Conservation (phyloP, 2,329 filamentous ascomycete species). For the Alternaria infectoria region DNA sequence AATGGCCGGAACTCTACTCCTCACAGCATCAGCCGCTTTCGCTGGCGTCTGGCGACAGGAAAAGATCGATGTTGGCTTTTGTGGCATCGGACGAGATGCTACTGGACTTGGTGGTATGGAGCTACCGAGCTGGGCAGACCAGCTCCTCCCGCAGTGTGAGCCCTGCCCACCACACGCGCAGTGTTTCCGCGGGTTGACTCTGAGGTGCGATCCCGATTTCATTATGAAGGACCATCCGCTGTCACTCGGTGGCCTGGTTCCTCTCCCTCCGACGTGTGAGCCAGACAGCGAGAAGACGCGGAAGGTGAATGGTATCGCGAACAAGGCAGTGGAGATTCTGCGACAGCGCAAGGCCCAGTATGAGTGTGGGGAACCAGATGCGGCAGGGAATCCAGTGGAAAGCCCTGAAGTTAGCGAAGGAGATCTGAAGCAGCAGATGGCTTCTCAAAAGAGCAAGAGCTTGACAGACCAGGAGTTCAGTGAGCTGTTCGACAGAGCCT, state of each 20-base stretch:
- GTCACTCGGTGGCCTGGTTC: slow-evolving; percentile 78
- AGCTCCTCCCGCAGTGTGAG: slow-evolving; percentile 82
- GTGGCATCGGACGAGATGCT: slow-evolving; percentile 74
- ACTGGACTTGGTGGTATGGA: slow-evolving; percentile 65
- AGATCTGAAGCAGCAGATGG: slow-evolving; percentile 78
- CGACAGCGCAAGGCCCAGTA: slow-evolving; percentile 84
- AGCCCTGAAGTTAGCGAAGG: slow-evolving; percentile 71
- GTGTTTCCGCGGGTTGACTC: slow-evolving; percentile 79
- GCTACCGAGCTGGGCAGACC: slow-evolving; percentile 74
- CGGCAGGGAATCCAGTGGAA: slow-evolving; percentile 64
- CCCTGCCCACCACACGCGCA: slow-evolving; percentile 88
- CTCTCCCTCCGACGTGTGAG: slow-evolving; percentile 89
- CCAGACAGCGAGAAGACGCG: slow-evolving; percentile 92
- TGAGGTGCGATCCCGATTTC: slow-evolving; percentile 85
- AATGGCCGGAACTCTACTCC: slow-evolving; percentile 73
- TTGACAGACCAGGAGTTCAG: slow-evolving; percentile 91
- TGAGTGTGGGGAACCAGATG: slow-evolving; percentile 81
- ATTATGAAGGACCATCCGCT: slow-evolving; percentile 84
- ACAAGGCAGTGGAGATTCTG: slow-evolving; percentile 85
- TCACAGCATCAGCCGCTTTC: slow-evolving; percentile 74
- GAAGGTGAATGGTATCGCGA: slow-evolving; percentile 83
- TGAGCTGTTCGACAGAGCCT: slow-evolving; percentile 78
- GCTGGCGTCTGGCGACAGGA: slow-evolving; percentile 89
- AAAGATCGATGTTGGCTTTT: slow-evolving; percentile 95
- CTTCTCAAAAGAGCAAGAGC: slow-evolving; percentile 77